phyloP scores from a whole-genome alignment of 768 basidiomycete species.

The Boletus insuetus region DNA sequence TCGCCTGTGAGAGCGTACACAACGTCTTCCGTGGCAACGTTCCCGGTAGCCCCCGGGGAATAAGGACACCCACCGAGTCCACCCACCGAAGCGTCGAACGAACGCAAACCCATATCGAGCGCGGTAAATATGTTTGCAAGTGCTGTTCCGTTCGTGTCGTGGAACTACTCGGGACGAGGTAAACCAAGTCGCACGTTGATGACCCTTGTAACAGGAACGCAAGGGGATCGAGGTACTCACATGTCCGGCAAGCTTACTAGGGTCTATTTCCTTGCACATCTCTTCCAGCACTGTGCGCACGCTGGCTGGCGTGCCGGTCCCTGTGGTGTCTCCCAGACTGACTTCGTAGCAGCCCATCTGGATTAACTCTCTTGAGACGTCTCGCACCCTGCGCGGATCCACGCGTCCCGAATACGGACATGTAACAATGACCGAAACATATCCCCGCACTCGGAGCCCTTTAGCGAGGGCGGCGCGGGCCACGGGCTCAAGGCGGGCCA shows the following conservation, averaged over 20 bases:
- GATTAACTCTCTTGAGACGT: constrained; percentile 65
- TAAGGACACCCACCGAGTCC: constrained; percentile 96
- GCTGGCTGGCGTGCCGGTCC: constrained; percentile 72
- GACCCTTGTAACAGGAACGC: background rate
- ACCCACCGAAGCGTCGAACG: constrained; percentile 81
- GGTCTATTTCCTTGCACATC: constrained; percentile 58
- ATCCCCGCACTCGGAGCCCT: constrained; percentile 75
- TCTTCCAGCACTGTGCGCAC: constrained; percentile 68
- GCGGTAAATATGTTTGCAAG: constrained; percentile 74
- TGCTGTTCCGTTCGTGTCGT: constrained; percentile 87
- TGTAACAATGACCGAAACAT: constrained; percentile 78
- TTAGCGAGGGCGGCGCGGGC: constrained; percentile 54
- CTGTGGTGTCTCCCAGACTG: constrained; percentile 89
- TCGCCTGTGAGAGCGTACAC: constrained; percentile 74
- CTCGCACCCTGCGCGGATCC: constrained; percentile 58
- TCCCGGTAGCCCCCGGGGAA: constrained; percentile 94
- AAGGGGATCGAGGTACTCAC: constrained; percentile 37
- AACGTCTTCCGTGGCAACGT: constrained; percentile 91
- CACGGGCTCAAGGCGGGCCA: constrained; percentile 62
- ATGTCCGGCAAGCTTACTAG: constrained; percentile 65
- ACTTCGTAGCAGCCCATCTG: constrained; percentile 96
- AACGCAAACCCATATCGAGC: constrained; percentile 69
- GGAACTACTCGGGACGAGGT: constrained; percentile 51
- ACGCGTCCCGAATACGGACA: constrained; percentile 88
- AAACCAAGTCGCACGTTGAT: background rate